phyloP scores from a whole-genome alignment of 352 stramenopile genomes.

The Pythium chondricola region DNA sequence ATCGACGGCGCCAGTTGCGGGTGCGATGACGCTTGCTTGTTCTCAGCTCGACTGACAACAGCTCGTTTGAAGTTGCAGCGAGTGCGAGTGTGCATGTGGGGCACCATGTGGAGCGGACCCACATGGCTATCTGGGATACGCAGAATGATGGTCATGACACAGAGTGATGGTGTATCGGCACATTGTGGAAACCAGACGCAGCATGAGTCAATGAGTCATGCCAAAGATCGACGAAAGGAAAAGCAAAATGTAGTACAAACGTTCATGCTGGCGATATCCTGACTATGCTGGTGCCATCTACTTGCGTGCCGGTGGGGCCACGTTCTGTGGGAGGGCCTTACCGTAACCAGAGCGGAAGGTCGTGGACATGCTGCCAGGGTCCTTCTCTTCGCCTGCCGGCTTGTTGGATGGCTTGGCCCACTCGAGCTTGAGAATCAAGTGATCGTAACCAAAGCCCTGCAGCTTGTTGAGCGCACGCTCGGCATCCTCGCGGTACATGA shows the following conservation, averaged over 20 bases:
- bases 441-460: conserved; percentile 97
- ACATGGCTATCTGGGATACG: conserved; percentile 7
- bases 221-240: background rate
- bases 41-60: conserved; percentile 10
- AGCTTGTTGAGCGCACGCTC: conserved; percentile 96
- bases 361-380: conserved; percentile 77
- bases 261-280: conserved; percentile 3
- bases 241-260: conserved; percentile 12
- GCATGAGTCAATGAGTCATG: no score
- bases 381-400: conserved; percentile 46
- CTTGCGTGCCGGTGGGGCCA: conserved; percentile 73
- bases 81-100: conserved; percentile 11
- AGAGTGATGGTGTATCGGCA: conserved; percentile 7
- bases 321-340: conserved; percentile 83
- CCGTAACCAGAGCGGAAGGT: conserved; percentile 87
- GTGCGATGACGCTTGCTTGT: conserved; percentile 8
- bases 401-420: conserved; percentile 97
- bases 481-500: conserved; percentile 95
- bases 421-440: conserved; percentile 99
- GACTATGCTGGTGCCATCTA: conserved; percentile 30
- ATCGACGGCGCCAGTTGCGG: background rate
- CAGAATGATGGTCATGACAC: background rate
- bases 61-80: conserved; percentile 19
- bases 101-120: conserved; percentile 14
- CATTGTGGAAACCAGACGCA: background rate